A percentile compares a stretch with the other conserved stretches of the same genome.
These are phyloP conservation scores for Selaginella tamariscina DNA, from an alignment of 75 land plant species.

Conservation along the genomic window DNA sequence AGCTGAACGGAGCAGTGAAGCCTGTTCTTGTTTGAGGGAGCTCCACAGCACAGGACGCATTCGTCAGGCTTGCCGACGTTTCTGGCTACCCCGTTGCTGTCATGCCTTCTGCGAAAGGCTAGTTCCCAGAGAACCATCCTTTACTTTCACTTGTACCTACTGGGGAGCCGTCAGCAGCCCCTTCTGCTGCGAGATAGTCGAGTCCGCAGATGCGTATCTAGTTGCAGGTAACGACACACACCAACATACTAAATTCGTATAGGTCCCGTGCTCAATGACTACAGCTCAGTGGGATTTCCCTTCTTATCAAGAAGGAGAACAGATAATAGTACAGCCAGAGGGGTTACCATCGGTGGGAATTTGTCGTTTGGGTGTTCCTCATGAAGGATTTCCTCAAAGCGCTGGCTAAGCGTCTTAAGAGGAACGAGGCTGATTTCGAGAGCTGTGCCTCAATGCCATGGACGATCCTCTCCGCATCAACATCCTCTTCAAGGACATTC, in stretches of 20 bases:
- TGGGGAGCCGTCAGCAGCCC: slow-evolving; percentile 13
- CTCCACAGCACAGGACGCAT: background rate
- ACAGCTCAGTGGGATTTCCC: slow-evolving; percentile 15
- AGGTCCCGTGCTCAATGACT: slow-evolving; percentile 40
- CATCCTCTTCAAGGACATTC: background rate
- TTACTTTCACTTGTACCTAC: background rate
- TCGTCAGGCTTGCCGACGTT: background rate
- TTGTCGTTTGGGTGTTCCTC: slow-evolving; percentile 19
- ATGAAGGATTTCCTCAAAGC: slow-evolving; percentile 22
- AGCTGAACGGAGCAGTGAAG: slow-evolving; percentile 7
- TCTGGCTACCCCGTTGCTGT: background rate
- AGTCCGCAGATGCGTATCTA: slow-evolving; percentile 67
- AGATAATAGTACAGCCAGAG: slow-evolving; percentile 1
- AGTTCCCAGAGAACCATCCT: background rate
- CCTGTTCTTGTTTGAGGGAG: slow-evolving; percentile 6
- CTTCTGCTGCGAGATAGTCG: slow-evolving; percentile 42
- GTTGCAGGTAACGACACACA: too few species aligned
- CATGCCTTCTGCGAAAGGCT: slow-evolving; percentile 10
- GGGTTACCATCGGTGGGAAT: too few species aligned
- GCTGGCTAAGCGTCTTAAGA: slow-evolving; percentile 15
- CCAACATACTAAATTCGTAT: too few species aligned
- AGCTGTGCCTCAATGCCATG: background rate
- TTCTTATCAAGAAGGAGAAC: slow-evolving; percentile 11
- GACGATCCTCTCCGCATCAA: background rate
- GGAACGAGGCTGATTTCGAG: slow-evolving; percentile 4